Percentiles rank a stretch among this genome's conserved stretches.
phyloP scores from a whole-genome alignment of 495 filamentous ascomycete species.

The Jackrogersella multiformis region DNA sequence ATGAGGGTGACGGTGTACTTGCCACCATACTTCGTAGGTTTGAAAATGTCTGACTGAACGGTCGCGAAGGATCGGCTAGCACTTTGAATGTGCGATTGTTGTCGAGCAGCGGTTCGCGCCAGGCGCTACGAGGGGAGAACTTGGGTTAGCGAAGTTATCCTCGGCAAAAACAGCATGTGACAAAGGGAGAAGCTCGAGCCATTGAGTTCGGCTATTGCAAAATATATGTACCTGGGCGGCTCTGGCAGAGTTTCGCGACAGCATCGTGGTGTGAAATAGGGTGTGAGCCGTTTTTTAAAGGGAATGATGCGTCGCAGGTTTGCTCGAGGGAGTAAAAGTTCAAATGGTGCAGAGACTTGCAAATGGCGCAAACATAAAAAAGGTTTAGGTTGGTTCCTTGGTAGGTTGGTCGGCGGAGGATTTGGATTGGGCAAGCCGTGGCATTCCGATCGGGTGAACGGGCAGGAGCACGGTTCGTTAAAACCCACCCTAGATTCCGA shows the following conservation, averaged over 20 bases:
- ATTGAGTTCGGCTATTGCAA: slow-evolving; percentile 21
- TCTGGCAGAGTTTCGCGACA: slow-evolving; percentile 67
- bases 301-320: slow-evolving; percentile 25
- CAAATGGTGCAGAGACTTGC: slow-evolving; percentile 34
- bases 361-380: slow-evolving; percentile 48
- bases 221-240: slow-evolving; percentile 55
- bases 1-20: slow-evolving; percentile 99
- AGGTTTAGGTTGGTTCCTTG: slow-evolving; percentile 27
- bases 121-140: slow-evolving; percentile 56
- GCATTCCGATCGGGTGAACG: slow-evolving; percentile 46
- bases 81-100: slow-evolving; percentile 54
- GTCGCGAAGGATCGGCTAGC: slow-evolving; percentile 70
- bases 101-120: slow-evolving; percentile 63
- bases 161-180: slow-evolving; percentile 45
- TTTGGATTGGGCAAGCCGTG: slow-evolving; percentile 37
- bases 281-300: slow-evolving; percentile 17
- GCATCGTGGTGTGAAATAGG: slow-evolving; percentile 53
- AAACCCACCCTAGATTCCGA: slow-evolving; percentile 6
- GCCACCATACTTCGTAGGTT: slow-evolving; percentile 98
- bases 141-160: slow-evolving; percentile 35
- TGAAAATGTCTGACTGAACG: slow-evolving; percentile 89
- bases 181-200: slow-evolving; percentile 38
- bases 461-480: slow-evolving; percentile 26
- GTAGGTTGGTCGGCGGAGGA: slow-evolving; percentile 18
- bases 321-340: slow-evolving; percentile 19